Evolutionary conservation across 345 rosid species (phyloP), one percentile per base, ranked within the genome.

Genomic region (Camelina neglecta): DNA sequence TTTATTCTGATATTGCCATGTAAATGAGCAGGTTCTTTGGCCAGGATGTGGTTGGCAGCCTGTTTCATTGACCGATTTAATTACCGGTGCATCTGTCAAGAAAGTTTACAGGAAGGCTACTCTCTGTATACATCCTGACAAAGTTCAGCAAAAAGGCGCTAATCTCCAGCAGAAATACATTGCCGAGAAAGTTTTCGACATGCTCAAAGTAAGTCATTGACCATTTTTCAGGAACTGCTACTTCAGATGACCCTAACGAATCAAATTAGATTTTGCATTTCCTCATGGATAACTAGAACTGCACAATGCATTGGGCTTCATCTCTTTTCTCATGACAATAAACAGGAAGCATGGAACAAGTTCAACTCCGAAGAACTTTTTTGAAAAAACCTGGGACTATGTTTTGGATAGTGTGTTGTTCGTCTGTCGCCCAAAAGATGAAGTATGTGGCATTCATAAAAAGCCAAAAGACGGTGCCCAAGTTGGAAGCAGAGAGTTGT

Each of bases 41-140:
- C 99, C 98, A 50, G 96, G 87, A 84, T 88, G 99, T 23, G 99
- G 98, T 70, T 95, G 98, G 98, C 98, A 89, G 68, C 92, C 96
- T 45, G 90, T 93, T 75, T 95, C 98, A 47, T 78, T 92, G 88
- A 95, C 94, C 3, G 96, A 95, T 81, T 81, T 95, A 83, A 93
- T 95, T 3, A 86, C 94, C 39, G 97, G 75, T 26, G 92, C 89
- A 0, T 67, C 96, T 0, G 99, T 93, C 55, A 95, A 95, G 81
- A 93, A 95, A 51, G 83, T 73, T 24, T 95, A 95, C 73, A 86
- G 97, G 69, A 95, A 95, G 77, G 94, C 98, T 12, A 95, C 94
- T 49, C 83, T 95, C 36, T 93, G 99, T 81, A 90, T 95, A 78
- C 99, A 95, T 85, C 98, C 98, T n/a, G 99, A 95, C 81, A 95